These are phyloP conservation scores for Cucurbitaria berberidis DNA, from an alignment of 2,329 filamentous ascomycete genomes.

Conservation along the genomic window DNA sequence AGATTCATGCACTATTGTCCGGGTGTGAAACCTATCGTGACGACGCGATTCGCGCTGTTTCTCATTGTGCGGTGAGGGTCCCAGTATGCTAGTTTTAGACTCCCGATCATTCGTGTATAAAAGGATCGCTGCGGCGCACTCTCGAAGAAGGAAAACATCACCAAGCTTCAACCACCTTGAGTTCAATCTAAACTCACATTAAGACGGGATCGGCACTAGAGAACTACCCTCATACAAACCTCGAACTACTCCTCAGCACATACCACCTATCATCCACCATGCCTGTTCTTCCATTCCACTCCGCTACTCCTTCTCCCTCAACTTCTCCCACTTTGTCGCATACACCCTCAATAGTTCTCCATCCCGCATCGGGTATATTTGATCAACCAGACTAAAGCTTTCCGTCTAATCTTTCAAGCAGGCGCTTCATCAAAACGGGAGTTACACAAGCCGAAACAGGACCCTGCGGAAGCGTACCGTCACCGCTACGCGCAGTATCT, in stretches of 20 bases:
- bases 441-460: conserved; percentile 42
- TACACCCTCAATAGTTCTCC: conserved; percentile 48
- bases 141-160: conserved; percentile 36
- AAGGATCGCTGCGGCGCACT: conserved; percentile 32
- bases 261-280: conserved; percentile 33
- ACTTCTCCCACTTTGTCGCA: conserved; percentile 41
- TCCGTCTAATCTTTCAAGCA: conserved; percentile 44
- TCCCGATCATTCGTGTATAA: conserved; percentile 34
- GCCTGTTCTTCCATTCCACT: conserved; percentile 47
- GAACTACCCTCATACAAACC: conserved; percentile 40
- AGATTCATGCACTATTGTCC: conserved; percentile 40
- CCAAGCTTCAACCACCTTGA: conserved; percentile 29
- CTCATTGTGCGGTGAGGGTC: conserved; percentile 40
- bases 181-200: conserved; percentile 23
- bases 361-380: conserved; percentile 50
- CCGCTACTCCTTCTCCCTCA: conserved; percentile 42
- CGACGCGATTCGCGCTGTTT: conserved; percentile 36
- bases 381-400: conserved; percentile 46
- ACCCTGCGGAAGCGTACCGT: conserved; percentile 43
- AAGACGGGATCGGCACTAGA: conserved; percentile 39
- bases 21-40: conserved; percentile 35
- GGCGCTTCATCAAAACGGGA: conserved; percentile 41
- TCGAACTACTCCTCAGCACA: conserved; percentile 24
- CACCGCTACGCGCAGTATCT: conserved; percentile 49
- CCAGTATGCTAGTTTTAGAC: conserved; percentile 24